Percentiles rank a stretch among this genome's conserved stretches.
Evolutionary conservation across 192 early-diverging fungal species (phyloP).

Genomic region (Rhizoclosmatium sp.): DNA sequence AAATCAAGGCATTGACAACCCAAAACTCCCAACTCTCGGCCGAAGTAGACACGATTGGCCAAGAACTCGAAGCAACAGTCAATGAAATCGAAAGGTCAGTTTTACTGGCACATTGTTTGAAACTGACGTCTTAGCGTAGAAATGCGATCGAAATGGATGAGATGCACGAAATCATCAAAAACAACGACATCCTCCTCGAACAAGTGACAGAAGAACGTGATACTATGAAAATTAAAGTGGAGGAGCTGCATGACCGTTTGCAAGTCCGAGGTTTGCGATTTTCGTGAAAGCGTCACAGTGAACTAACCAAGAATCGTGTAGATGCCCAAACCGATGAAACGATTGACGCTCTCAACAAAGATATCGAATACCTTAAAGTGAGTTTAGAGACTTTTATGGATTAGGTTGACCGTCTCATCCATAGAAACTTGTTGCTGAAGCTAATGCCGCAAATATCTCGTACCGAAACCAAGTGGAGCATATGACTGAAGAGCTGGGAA

Average conservation of each 20-base stretch:
- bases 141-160: constrained; percentile 48
- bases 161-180: constrained; percentile 34
- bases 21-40: constrained; percentile 47
- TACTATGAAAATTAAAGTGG: constrained; percentile 50
- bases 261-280: constrained; percentile 34
- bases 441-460: constrained; percentile 30
- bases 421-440: constrained; percentile 29
- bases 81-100: constrained; percentile 58
- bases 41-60: constrained; percentile 54
- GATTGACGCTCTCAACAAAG: background rate
- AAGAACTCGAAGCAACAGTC: constrained; percentile 62
- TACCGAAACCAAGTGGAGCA: constrained; percentile 40
- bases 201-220: constrained; percentile 55
- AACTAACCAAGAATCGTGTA: background rate
- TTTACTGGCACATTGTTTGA: background rate
- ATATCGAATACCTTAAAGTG: constrained; percentile 19
- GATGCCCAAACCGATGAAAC: constrained; percentile 24
- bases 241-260: constrained; percentile 49
- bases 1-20: constrained; percentile 52
- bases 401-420: background rate
- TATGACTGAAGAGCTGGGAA: constrained; percentile 40
- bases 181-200: constrained; percentile 50
- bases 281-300: background rate
- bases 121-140: constrained; percentile 25
- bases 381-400: background rate